Conservation (phyloP, 352 stramenopile genomes). For the Phytopythium vexans region DNA sequence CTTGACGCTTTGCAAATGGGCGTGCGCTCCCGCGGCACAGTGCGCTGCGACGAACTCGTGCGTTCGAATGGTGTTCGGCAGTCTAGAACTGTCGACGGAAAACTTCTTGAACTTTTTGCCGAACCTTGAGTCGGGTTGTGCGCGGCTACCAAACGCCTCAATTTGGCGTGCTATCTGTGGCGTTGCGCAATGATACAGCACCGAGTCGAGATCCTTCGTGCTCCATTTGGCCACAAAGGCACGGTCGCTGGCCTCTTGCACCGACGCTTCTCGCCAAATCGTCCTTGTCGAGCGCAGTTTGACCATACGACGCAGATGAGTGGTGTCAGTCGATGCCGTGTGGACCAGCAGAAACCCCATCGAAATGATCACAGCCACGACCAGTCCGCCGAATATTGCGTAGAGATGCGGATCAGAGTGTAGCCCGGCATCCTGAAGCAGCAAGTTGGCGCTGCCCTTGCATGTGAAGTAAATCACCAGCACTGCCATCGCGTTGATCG, state of each 20-base stretch:
- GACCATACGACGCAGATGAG: conserved; percentile 19
- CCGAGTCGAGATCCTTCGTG: conserved; percentile 13
- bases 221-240: conserved; percentile 25
- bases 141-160: no score
- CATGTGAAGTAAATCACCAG: conserved; percentile 26
- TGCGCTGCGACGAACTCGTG: no score
- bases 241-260: conserved; percentile 10
- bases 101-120: no score
- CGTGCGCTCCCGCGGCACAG: no score
- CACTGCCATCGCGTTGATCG: conserved; percentile 10
- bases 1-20: no score
- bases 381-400: conserved; percentile 28
- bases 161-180: conserved; percentile 24
- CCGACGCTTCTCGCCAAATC: conserved; percentile 11
- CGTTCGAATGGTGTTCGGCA: no score
- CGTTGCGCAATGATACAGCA: conserved; percentile 26
- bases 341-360: no score
- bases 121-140: no score
- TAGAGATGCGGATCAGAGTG: conserved; percentile 35
- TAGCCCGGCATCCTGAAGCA: conserved; percentile 23
- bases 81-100: no score
- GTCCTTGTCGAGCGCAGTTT: conserved; percentile 8
- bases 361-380: no score
- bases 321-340: conserved; percentile 18
- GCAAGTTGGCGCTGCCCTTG: conserved; percentile 20